phyloP scores from a whole-genome alignment of 768 basidiomycete genomes.

The Crassisporium funariophilum region DNA sequence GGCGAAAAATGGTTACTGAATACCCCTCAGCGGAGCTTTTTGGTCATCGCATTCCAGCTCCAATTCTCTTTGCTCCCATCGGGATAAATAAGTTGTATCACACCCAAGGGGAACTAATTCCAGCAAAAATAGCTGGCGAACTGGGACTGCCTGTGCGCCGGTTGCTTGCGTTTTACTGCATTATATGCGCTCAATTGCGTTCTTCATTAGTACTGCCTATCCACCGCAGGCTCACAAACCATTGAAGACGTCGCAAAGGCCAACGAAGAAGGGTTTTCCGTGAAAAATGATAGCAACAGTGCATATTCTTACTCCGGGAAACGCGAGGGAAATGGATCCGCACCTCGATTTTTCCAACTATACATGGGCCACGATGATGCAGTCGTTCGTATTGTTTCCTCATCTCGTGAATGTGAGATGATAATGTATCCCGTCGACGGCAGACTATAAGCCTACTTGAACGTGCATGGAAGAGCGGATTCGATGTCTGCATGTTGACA shows the following conservation, averaged over 20 bases:
- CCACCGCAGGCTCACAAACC: conserved; percentile 50
- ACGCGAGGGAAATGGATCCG: conserved; percentile 34
- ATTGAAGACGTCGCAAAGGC: conserved; percentile 53
- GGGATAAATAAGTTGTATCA: conserved; percentile 57
- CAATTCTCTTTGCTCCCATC: conserved; percentile 57
- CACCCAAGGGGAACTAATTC: conserved; percentile 46
- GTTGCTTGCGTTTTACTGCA: not conserved
- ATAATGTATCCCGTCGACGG: not conserved
- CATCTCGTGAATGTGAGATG: too few species aligned
- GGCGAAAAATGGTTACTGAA: not conserved
- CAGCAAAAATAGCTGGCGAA: conserved; percentile 44
- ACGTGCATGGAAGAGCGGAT: conserved; percentile 48
- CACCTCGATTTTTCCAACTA: conserved; percentile 55
- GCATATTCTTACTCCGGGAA: conserved; percentile 35
- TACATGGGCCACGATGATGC: conserved; percentile 60
- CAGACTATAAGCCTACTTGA: conserved; percentile 48
- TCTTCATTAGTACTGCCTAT: conserved; percentile 45
- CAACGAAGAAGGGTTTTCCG: conserved; percentile 43
- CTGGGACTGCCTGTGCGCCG: conserved; percentile 32
- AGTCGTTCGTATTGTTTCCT: conserved; percentile 31
- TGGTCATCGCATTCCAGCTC: conserved; percentile 50
- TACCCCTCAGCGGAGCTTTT: conserved; percentile 38
- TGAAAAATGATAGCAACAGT: conserved; percentile 38
- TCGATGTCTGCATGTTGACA: conserved; percentile 47
- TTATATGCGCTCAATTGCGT: conserved; percentile 15